phyloP scores from a whole-genome alignment of 176 grass and related monocot genomes.

The Rhynchospora pubera region DNA sequence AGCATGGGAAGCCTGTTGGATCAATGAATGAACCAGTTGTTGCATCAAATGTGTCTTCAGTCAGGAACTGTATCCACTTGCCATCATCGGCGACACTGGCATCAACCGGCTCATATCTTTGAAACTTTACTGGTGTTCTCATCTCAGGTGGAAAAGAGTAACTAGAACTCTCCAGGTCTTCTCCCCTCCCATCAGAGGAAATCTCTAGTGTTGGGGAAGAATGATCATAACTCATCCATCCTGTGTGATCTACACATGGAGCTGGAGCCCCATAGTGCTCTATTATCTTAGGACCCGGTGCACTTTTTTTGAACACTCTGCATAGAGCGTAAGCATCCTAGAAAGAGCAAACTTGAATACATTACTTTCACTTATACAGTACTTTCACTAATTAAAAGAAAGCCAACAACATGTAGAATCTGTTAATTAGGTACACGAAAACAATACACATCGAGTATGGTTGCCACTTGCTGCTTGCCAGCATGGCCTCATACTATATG shows the following conservation, averaged over 20 bases:
- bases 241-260: constrained; percentile 41
- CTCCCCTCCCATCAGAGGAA: constrained; percentile 61
- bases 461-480: neutral
- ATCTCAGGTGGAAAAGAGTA: constrained; percentile 61
- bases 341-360: neutral
- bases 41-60: constrained; percentile 50
- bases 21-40: constrained; percentile 38
- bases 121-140: constrained; percentile 22
- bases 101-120: constrained; percentile 4
- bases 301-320: constrained; percentile 93
- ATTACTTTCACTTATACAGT: neutral
- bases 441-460: neutral
- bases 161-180: constrained; percentile 54
- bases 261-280: constrained; percentile 67
- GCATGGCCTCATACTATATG: too few relatives aligned
- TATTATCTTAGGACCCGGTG: constrained; percentile 80
- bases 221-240: constrained; percentile 45
- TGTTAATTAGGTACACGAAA: neutral
- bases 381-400: neutral
- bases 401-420: neutral
- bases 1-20: constrained; percentile 45
- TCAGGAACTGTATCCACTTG: constrained; percentile 77
- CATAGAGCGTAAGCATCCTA: constrained; percentile 94
- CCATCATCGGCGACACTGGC: constrained; percentile 27
- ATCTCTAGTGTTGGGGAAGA: constrained; percentile 43